Evolutionary conservation across 805 yeast species (phyloP), one percentile per base, ranked within the genome.

Genomic region (Allodekkera sacchari): DNA sequence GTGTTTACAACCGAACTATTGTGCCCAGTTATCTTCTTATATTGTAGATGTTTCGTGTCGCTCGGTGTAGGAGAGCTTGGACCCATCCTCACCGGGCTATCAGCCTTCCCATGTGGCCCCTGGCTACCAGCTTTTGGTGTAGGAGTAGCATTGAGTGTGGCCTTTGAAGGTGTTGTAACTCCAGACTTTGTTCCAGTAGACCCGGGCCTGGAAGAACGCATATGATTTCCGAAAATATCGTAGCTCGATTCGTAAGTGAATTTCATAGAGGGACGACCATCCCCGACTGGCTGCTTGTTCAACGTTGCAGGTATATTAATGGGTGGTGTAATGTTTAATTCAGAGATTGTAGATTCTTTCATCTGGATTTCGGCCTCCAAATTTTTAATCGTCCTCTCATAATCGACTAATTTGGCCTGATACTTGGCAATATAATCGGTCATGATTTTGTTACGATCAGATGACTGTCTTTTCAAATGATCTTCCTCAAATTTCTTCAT

Each of bases 321-420:
- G 1, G 55, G 55, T 27, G 39, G 45, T 6, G 53, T 36, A 1
- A 46, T 35, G 6, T 42, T 41, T 15, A 47, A 20, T 13, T 32
- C 25, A 4, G 37, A 28, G n/a, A 50, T 31, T 11, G 33, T 30
- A 4, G 27, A 28, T 17, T 49, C 53, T 17, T 40, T 47, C 7
- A 31, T 32, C 5, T 28, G 16, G 1, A 47, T 28, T 14, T 36
- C 39, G 4, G 20, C 14, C 15, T 35, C 31, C 10, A 44, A 26
- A 3, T 23, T 37, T 3, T 28, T 24, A 9, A 44, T 24, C 16
- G 40, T 40, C 14, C 22, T 16, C 22, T 45, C 19, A 12, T 28
- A 28, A 13, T 28, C 31, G 8, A n/a, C 16, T 8, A 28, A 9
- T 7, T 7, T 13, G 6, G 7, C 11, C 12, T 28, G 31, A 15